These are phyloP conservation scores for Suhomyces pyralidae DNA, from an alignment of 805 yeast genomes.

Conservation along the genomic window DNA sequence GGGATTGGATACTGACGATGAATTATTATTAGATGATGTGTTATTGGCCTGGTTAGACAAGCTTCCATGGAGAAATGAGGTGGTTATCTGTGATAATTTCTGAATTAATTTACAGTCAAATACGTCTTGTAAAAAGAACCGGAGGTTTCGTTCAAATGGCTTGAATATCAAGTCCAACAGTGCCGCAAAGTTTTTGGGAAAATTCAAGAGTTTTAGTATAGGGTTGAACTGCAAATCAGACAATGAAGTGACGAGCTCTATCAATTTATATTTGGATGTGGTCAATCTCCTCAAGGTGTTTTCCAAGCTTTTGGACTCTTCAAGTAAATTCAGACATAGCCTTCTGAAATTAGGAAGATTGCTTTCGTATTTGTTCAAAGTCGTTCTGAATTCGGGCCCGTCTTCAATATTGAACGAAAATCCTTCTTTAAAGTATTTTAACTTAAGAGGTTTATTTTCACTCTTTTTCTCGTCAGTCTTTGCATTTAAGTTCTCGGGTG, in stretches of 20 bases:
- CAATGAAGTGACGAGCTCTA: slow-evolving; percentile 22
- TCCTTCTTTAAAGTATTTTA: slow-evolving; percentile 23
- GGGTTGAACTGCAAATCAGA: slow-evolving; percentile 22
- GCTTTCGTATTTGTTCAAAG: slow-evolving; percentile 30
- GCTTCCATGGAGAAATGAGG: background rate
- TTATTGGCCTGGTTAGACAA: background rate
- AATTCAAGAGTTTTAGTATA: slow-evolving; percentile 19
- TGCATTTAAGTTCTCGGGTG: background rate
- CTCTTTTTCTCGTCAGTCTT: background rate
- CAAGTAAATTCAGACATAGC: slow-evolving; percentile 21
- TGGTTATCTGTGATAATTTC: slow-evolving; percentile 19
- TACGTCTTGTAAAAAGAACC: slow-evolving; percentile 25
- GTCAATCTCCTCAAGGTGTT: slow-evolving; percentile 19
- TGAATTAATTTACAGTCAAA: slow-evolving; percentile 25
- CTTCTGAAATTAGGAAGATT: slow-evolving; percentile 27
- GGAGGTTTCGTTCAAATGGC: slow-evolving; percentile 31
- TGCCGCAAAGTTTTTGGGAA: slow-evolving; percentile 24
- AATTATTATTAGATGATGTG: slow-evolving; percentile 2
- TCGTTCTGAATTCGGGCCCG: slow-evolving; percentile 42
- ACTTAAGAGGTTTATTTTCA: slow-evolving; percentile 1
- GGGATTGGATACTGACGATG: slow-evolving; percentile 2
- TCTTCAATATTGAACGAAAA: slow-evolving; percentile 38
- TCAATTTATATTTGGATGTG: slow-evolving; percentile 16
- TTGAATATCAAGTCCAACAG: slow-evolving; percentile 26
- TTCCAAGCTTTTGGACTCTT: slow-evolving; percentile 32